These are phyloP conservation scores for Cyberlindnera japonica DNA, from an alignment of 805 yeast species.

Conservation along the genomic window DNA sequence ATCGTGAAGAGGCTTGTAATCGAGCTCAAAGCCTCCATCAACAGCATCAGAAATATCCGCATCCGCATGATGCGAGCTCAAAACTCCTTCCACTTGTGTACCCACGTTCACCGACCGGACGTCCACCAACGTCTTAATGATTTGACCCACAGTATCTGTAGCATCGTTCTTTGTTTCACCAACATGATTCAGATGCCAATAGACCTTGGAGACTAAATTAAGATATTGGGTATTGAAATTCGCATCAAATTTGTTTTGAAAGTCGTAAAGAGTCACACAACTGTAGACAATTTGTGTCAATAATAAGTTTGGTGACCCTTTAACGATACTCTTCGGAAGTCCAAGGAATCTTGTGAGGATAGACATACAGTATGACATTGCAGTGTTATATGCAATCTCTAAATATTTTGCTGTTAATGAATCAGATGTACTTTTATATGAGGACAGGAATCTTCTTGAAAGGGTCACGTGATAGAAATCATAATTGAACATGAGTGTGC, in stretches of 20 bases:
- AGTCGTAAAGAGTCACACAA: conserved; percentile 49
- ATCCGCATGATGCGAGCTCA: background rate
- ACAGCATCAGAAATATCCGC: conserved; percentile 3
- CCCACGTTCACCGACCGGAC: conserved; percentile 13
- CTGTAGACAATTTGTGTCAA: conserved; percentile 52
- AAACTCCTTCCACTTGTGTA: background rate
- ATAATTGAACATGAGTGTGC: conserved; percentile 43
- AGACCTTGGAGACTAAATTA: conserved; percentile 47
- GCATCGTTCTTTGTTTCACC: conserved; percentile 57
- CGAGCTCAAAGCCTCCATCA: conserved; percentile 14
- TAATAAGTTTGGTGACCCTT: conserved; percentile 53
- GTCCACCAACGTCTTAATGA: conserved; percentile 45
- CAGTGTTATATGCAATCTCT: conserved; percentile 35
- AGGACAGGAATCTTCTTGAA: conserved; percentile 36
- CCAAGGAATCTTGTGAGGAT: conserved; percentile 42
- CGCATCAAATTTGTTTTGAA: conserved; percentile 36
- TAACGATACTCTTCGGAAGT: conserved; percentile 43
- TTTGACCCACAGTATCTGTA: conserved; percentile 55
- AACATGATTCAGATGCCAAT: conserved; percentile 55
- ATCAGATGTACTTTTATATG: conserved; percentile 21
- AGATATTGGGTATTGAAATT: conserved; percentile 40
- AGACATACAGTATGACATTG: conserved; percentile 42
- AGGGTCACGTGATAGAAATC: conserved; percentile 45
- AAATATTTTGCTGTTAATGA: conserved; percentile 26
- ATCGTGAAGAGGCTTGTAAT: conserved; percentile 26